phyloP scores from a whole-genome alignment of 768 basidiomycete species.

The Boletus patriciae region DNA sequence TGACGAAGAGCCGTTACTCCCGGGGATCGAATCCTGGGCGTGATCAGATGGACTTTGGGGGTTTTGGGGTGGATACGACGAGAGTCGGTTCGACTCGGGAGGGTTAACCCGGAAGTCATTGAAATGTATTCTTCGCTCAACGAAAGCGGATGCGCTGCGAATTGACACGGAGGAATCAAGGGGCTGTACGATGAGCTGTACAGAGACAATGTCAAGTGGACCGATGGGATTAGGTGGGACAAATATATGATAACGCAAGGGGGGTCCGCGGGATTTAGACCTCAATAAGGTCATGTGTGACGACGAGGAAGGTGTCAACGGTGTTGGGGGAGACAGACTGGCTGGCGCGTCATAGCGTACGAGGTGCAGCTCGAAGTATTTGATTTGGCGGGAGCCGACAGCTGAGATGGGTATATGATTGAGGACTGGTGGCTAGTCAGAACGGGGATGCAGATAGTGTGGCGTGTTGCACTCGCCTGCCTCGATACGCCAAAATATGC shows the following conservation, averaged over 20 bases:
- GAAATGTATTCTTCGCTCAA: constrained; percentile 72
- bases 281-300: constrained; percentile 43
- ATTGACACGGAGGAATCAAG: constrained; percentile 56
- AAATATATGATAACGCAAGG: constrained; percentile 59
- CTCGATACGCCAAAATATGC: constrained; percentile 81
- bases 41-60: constrained; percentile 33
- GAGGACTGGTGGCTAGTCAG: constrained; percentile 49
- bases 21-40: constrained; percentile 15
- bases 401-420: constrained; percentile 63
- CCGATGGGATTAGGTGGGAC: constrained; percentile 61
- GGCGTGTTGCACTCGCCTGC: constrained; percentile 53
- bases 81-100: constrained; percentile 20
- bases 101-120: constrained; percentile 38
- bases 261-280: constrained; percentile 56
- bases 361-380: constrained; percentile 71
- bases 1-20: constrained; percentile 14
- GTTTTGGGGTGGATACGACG: constrained; percentile 21
- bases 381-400: constrained; percentile 66
- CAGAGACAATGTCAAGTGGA: constrained; percentile 69
- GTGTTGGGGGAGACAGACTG: constrained; percentile 37
- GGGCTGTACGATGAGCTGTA: constrained; percentile 62
- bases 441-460: constrained; percentile 7
- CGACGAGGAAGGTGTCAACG: constrained; percentile 35
- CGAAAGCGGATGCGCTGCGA: constrained; percentile 59
- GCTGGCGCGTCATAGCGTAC: constrained; percentile 65